Conservation (phyloP, 768 basidiomycete species). For the Podaxis carcinomalis region DNA sequence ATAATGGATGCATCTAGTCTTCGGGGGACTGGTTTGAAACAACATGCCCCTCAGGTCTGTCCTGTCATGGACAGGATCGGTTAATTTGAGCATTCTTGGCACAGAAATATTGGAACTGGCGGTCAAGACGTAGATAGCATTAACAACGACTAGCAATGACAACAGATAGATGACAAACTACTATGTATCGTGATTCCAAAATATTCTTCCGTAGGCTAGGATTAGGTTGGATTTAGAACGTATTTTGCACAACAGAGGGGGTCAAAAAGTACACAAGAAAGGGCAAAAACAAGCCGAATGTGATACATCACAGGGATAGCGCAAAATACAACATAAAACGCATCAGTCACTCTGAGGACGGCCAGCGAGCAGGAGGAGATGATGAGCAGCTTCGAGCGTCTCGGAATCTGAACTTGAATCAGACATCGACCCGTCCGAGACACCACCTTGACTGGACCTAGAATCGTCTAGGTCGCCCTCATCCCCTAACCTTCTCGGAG, state of each 20-base stretch:
- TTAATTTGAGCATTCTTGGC: too few relatives aligned
- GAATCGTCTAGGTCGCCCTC: neutral
- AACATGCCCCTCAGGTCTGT: too few relatives aligned
- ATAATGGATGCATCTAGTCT: neutral
- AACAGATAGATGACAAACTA: neutral
- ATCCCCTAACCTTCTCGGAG: neutral
- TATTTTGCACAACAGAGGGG: too few relatives aligned
- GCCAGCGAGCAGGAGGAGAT: constrained; percentile 7
- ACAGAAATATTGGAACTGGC: too few relatives aligned
- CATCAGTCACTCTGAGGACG: neutral
- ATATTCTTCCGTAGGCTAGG: too few relatives aligned
- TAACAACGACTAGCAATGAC: neutral
- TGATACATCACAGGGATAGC: neutral
- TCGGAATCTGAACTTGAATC: neutral
- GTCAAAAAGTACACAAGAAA: neutral
- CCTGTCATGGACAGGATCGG: too few relatives aligned
- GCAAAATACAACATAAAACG: neutral
- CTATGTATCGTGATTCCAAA: too few relatives aligned
- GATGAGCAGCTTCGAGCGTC: constrained; percentile 2
- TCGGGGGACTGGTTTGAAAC: neutral
- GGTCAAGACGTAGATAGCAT: too few relatives aligned
- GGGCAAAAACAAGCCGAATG: neutral
- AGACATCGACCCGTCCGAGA: neutral
- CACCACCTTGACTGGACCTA: neutral
- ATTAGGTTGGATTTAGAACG: too few relatives aligned